Percentiles rank a stretch among this genome's conserved stretches.
Conservation (phyloP, 345 rosid species). For the Noccaea caerulescens region DNA sequence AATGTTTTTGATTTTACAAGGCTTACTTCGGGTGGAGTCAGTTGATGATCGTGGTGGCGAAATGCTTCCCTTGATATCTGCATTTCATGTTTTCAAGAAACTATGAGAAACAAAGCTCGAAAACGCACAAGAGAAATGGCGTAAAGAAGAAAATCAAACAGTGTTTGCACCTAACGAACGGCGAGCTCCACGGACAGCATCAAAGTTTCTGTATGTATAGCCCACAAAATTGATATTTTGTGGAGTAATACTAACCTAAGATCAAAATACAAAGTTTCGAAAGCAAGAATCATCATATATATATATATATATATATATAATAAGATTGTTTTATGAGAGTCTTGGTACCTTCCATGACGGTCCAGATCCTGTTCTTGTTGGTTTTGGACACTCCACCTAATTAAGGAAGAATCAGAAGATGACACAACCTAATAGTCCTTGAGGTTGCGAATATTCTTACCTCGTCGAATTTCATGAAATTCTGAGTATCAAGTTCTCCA, state of each 20-base stretch:
- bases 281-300: neutral
- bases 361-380: slow-evolving; percentile 71
- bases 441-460: slow-evolving; percentile 40
- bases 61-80: slow-evolving; percentile 51
- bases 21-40: slow-evolving; percentile 58
- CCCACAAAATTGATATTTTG: slow-evolving; percentile 88
- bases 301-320: no score
- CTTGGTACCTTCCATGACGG: slow-evolving; percentile 68
- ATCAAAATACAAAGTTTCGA: slow-evolving; percentile 13
- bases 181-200: slow-evolving; percentile 68
- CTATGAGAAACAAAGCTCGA: neutral
- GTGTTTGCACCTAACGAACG: slow-evolving; percentile 55
- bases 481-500: slow-evolving; percentile 89
- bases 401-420: slow-evolving; percentile 22
- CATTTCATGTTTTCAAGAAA: slow-evolving; percentile 19
- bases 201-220: slow-evolving; percentile 87
- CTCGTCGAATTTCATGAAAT: slow-evolving; percentile 93
- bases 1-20: neutral
- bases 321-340: no score
- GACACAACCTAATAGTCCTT: neutral
- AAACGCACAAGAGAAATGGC: neutral
- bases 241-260: slow-evolving; percentile 61
- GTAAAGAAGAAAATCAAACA: slow-evolving; percentile 8
- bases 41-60: slow-evolving; percentile 51
- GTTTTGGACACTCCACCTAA: slow-evolving; percentile 57